A percentile compares a stretch with the other conserved stretches of the same genome.
Evolutionary conservation across 2,329 filamentous ascomycete genomes (phyloP).

Genomic region (Beauveria medogensis): DNA sequence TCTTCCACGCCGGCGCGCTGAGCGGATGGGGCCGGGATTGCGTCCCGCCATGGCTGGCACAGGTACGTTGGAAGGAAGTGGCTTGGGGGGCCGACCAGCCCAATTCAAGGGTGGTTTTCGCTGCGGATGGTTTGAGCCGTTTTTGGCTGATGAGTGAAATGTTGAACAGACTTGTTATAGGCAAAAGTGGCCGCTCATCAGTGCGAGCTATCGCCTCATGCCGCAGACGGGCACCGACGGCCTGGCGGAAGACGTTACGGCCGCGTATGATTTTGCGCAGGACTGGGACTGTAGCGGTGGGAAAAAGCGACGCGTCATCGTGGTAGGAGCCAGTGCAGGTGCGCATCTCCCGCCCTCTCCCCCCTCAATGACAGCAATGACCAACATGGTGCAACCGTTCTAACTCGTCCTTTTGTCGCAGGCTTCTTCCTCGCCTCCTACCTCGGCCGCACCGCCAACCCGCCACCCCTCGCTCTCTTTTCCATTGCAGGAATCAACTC

Average conservation of each 20-base stretch:
- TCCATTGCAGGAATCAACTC: constrained; percentile 28
- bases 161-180: constrained; percentile 20
- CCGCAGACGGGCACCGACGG: constrained; percentile 22
- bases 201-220: constrained; percentile 27
- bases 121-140: too few species aligned
- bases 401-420: constrained; percentile 4
- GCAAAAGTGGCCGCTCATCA: constrained; percentile 27
- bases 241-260: constrained; percentile 23
- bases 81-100: background rate
- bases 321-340: constrained; percentile 27
- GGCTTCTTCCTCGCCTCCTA: constrained; percentile 25
- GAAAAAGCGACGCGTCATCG: constrained; percentile 20
- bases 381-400: too few species aligned
- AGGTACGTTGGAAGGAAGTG: constrained; percentile 15
- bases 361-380: too few species aligned
- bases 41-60: constrained; percentile 29
- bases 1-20: constrained; percentile 29
- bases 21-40: constrained; percentile 23
- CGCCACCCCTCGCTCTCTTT: constrained; percentile 24
- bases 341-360: background rate
- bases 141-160: too few species aligned
- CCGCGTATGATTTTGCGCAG: constrained; percentile 25
- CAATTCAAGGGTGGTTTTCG: too few species aligned
- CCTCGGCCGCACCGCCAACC: constrained; percentile 22
- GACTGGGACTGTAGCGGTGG: constrained; percentile 14